phyloP scores from a whole-genome alignment of 352 stramenopile species.

The Pythium plurisporium region DNA sequence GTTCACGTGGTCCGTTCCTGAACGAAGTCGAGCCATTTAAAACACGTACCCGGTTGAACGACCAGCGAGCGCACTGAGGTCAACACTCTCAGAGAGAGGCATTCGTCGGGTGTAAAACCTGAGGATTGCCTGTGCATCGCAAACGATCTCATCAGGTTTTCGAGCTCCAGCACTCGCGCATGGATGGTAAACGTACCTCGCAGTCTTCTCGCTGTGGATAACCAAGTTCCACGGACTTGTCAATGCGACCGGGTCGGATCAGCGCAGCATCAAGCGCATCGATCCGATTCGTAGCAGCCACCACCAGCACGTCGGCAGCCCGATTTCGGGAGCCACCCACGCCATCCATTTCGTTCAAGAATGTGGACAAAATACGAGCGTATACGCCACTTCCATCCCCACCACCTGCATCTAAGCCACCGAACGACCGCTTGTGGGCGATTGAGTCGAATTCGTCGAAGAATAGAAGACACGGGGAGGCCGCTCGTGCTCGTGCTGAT shows the following conservation, averaged over 20 bases:
- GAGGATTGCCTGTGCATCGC: conserved; percentile 50
- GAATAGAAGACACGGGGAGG: conserved; percentile 75
- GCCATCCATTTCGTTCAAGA: conserved; percentile 85
- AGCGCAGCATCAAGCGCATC: conserved; percentile 68
- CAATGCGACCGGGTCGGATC: conserved; percentile 72
- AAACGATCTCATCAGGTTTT: not conserved
- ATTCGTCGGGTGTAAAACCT: conserved; percentile 59
- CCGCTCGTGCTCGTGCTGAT: conserved; percentile 57
- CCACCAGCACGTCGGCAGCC: conserved; percentile 49
- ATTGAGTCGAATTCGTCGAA: conserved; percentile 88
- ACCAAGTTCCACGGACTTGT: conserved; percentile 62
- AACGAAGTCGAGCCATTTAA: too few species aligned
- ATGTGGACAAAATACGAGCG: conserved; percentile 74
- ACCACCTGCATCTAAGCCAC: conserved; percentile 29
- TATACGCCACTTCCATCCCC: conserved; percentile 53
- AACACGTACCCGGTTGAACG: conserved; percentile 36
- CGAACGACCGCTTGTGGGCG: conserved; percentile 68
- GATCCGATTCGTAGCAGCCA: conserved; percentile 71
- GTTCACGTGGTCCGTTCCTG: too few species aligned
- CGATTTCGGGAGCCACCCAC: conserved; percentile 35
- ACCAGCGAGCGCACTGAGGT: conserved; percentile 36
- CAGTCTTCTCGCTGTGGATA: conserved; percentile 44
- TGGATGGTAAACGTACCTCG: conserved; percentile 25
- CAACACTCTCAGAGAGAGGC: conserved; percentile 54
- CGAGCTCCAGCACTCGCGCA: not conserved